A percentile compares a stretch with the other conserved stretches of the same genome.
Evolutionary conservation across 148 eudicot genomes (phyloP).

Genomic region (Diospyros kaki): DNA sequence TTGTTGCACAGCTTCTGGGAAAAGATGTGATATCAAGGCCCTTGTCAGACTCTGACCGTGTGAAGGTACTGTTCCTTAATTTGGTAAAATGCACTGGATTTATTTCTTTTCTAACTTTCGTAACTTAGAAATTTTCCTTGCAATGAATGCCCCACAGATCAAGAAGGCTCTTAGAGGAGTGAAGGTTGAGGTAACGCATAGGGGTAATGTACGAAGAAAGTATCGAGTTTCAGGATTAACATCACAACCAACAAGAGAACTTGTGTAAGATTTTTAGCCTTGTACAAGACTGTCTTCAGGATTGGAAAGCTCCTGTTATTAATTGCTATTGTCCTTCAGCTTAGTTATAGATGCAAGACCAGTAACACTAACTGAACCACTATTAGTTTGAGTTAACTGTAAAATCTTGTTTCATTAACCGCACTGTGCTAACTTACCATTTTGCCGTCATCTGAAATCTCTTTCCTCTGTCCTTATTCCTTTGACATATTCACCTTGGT

Average conservation of each 20-base stretch:
- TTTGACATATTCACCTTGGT: background rate
- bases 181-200: constrained; percentile 73
- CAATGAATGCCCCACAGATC: constrained; percentile 28
- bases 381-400: too few relatives aligned
- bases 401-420: too few relatives aligned
- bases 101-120: background rate
- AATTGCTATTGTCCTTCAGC: too few relatives aligned
- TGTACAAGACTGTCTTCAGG: background rate
- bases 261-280: constrained; percentile 39
- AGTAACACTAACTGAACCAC: too few relatives aligned
- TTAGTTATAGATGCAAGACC: too few relatives aligned
- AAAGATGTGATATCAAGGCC: constrained; percentile 57
- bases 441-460: too few relatives aligned
- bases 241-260: constrained; percentile 71
- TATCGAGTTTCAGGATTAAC: constrained; percentile 70
- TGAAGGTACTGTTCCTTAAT: constrained; percentile 41
- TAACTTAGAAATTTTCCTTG: background rate
- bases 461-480: background rate
- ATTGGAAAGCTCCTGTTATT: background rate
- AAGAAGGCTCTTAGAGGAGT: constrained; percentile 72
- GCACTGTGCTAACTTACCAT: background rate
- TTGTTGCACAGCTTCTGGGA: constrained; percentile 59
- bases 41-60: constrained; percentile 60
- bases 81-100: background rate
- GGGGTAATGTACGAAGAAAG: constrained; percentile 61